A percentile compares a stretch with the other conserved stretches of the same genome.
Conservation (phyloP, 31 red algal species). For the Endocladia muricata region DNA sequence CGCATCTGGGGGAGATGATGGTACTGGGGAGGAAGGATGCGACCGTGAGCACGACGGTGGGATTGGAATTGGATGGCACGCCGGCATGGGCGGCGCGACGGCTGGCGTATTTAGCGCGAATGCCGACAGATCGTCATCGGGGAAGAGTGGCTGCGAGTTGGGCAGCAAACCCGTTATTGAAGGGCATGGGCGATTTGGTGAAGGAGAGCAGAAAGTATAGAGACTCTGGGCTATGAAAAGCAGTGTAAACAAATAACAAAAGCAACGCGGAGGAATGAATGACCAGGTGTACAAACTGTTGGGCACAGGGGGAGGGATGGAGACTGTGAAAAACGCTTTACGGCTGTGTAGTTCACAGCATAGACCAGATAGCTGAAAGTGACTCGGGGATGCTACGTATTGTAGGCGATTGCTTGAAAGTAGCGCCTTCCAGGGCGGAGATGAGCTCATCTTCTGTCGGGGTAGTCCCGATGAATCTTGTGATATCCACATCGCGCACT, state of each 20-base stretch:
- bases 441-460: neutral
- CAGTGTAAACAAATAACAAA: neutral
- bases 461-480: neutral
- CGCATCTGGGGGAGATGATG: conserved; percentile 96
- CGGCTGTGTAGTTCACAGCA: neutral
- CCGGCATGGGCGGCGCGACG: conserved; percentile 67
- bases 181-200: conserved; percentile 34
- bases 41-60: conserved; percentile 54
- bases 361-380: neutral
- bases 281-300: too few species aligned
- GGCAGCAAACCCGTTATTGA: conserved; percentile 62
- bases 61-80: conserved; percentile 68
- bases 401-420: neutral
- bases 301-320: too few species aligned
- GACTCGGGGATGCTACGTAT: neutral
- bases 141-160: conserved; percentile 78
- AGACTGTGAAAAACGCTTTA: too few species aligned
- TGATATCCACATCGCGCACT: neutral
- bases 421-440: neutral
- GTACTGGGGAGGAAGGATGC: conserved; percentile 77
- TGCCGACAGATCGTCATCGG: conserved; percentile 90
- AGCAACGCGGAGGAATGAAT: too few species aligned
- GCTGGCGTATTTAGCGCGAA: conserved; percentile 80
- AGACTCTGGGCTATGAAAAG: neutral
- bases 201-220: conserved; percentile 40